Evolutionary conservation across 768 basidiomycete genomes (phyloP), one percentile per base, ranked within the genome.

Genomic region (Cyclocybe aegerita): DNA sequence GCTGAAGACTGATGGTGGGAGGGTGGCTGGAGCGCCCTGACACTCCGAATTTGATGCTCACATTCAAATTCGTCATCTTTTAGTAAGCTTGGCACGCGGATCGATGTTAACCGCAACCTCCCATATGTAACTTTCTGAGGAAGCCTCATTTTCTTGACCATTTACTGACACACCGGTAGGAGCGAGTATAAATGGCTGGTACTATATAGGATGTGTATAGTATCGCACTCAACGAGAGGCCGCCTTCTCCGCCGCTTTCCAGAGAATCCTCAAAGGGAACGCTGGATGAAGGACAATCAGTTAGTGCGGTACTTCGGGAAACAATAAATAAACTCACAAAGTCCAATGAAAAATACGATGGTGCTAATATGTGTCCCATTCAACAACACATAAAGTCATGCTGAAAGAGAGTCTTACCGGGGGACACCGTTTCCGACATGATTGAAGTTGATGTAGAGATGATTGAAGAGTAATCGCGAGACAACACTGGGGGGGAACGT

Each of bases 381-480:
- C 9, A 23, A 14, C 23, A 31, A 34, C 3, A 4, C n/a, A 14
- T 8, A 12, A 15, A 11, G 5, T 29, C 8, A n/a, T 17, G 23
- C 9, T 7, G 36, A 36, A 9, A 36, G 29, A 11, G 54, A 0
- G 4, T 23, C 57, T 41, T 14, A 61, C 63, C 64, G 60, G n/a
- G 60, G 9, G 48, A 53, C 60, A 12, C 64, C 56, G 11, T 49
- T 53, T 16, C 44, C 45, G 31, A 53, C 15, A 11, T 49, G 14
- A 42, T 63, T 60, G 31, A 57, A 60, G 46, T 61, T 51, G 42
- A 65, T 57, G 50, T 65, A 65, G 17, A 61, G 44, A 1, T 59
- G 59, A 34, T 65, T 65, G 32, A 56, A 65, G 2, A 53, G 46
- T 7, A 65, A 15, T 9, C 64, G 49, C 7, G 49, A 46, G 7